A percentile compares a stretch with the other conserved stretches of the same genome.
Conservation (phyloP, 2,329 filamentous ascomycete genomes). For the Nemania sp. region DNA sequence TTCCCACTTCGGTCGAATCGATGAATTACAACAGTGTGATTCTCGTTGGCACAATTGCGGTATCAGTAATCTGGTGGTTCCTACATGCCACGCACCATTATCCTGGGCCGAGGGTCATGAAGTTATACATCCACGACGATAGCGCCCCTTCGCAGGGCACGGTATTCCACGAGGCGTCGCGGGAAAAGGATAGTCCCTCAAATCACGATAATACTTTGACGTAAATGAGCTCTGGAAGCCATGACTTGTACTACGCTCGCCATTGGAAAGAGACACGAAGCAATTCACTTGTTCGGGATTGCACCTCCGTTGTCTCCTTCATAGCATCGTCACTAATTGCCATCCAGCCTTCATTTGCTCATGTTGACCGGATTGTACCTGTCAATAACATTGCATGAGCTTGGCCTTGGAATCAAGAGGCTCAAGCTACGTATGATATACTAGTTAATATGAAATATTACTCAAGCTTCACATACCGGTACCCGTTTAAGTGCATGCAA, state of each 20-base stretch:
- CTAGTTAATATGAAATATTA: background rate
- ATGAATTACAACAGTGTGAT: conserved; percentile 62
- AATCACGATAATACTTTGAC: background rate
- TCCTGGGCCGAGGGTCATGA: conserved; percentile 53
- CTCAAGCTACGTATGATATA: background rate
- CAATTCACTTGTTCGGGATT: too few relatives aligned
- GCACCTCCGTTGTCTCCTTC: too few relatives aligned
- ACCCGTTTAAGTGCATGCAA: background rate
- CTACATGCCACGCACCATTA: conserved; percentile 52
- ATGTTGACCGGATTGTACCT: background rate
- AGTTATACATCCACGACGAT: conserved; percentile 47
- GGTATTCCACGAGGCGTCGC: conserved; percentile 18
- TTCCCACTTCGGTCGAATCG: conserved; percentile 45
- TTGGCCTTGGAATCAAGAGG: background rate
- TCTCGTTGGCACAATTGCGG: conserved; percentile 50
- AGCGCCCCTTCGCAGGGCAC: conserved; percentile 3
- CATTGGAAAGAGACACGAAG: too few relatives aligned
- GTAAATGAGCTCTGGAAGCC: background rate
- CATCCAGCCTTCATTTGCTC: background rate
- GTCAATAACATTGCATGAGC: background rate
- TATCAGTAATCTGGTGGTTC: conserved; percentile 53
- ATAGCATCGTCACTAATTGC: too few relatives aligned
- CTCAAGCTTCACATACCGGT: background rate
- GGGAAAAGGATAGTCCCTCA: background rate
- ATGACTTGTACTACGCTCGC: too few relatives aligned